These are phyloP conservation scores for Phymatotrichopsis omnivora DNA, from an alignment of 2,329 filamentous ascomycete genomes.

Conservation along the genomic window DNA sequence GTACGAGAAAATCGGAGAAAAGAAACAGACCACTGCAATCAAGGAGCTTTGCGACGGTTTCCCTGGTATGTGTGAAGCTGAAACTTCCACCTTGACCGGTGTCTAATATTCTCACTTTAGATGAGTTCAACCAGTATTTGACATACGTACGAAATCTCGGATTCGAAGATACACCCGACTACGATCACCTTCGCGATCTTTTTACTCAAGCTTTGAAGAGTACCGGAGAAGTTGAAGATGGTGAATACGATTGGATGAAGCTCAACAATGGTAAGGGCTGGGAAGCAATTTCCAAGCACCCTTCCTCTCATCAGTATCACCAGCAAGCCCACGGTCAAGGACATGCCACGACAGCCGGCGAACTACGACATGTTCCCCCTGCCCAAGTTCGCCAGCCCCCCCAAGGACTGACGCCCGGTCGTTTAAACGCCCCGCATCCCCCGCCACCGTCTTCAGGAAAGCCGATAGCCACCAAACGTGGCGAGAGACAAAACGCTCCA, in stretches of 20 bases:
- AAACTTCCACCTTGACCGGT: not conserved
- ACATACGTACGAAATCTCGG: conserved; percentile 95
- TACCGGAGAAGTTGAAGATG: conserved; percentile 87
- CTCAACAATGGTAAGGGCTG: conserved; percentile 86
- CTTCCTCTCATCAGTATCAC: conserved; percentile 53
- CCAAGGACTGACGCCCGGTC: conserved; percentile 66
- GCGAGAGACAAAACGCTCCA: conserved; percentile 64
- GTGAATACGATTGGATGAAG: conserved; percentile 99
- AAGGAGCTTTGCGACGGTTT: conserved; percentile 96
- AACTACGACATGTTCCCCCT: conserved; percentile 31
- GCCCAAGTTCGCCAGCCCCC: conserved; percentile 29
- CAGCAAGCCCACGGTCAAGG: conserved; percentile 45
- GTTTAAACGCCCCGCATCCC: conserved; percentile 91
- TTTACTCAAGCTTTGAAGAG: conserved; percentile 95
- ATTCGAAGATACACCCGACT: conserved; percentile 96
- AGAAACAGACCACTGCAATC: conserved; percentile 96
- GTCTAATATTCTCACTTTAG: conserved; percentile 37
- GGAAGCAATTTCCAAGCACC: conserved; percentile 66
- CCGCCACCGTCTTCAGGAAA: conserved; percentile 77
- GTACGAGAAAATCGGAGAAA: conserved; percentile 99
- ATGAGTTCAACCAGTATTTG: conserved; percentile 96
- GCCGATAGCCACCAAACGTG: conserved; percentile 61
- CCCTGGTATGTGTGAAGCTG: conserved; percentile 51
- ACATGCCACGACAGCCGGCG: conserved; percentile 38
- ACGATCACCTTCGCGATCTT: conserved; percentile 91